Base-by-base conservation (phyloP, 257 asterid species). In the Fraxinus excelsior region DNA sequence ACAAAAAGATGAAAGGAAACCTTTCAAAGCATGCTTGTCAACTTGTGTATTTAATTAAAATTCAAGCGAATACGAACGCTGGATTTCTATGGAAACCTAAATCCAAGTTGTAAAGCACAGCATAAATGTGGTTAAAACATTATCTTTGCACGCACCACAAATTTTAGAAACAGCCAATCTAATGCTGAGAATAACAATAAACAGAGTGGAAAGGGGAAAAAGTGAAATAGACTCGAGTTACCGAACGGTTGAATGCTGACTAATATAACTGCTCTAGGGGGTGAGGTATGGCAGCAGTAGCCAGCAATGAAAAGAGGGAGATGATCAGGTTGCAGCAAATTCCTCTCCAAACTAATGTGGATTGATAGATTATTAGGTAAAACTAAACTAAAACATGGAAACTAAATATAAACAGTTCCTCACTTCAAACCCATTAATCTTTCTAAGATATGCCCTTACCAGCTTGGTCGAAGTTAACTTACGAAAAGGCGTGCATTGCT, bases 161-260 rank as follows among this genome's bases (percentile, higher is more conserved):
- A 26, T 56, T 56, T 56, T 23, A 21, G 65, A 65, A 35, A 49
- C 31, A 66, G 73, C 19, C 73, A 71, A 42, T 13, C 19, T 9
- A 64, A 46, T 26, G 29, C 29, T 19, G 65, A n/a, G 13, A n/a
- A 19, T 67, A 29, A 23, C 60, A 58, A 40, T 44, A 72, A 68
- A 72, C 64, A 3, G n/a, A 7, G 42, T 5, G 65, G 26, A 21
- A 56, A 56, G 53, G 31, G 69, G 49, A n/a, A 79, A 73, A 40
- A 29, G 32, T 12, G 70, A 69, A 68, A 70, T 32, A n/a, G n/a
- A n/a, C 40, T 71, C 68, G 40, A 64, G 66, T 10, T 46, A 46
- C n/a, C 69, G 23, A n/a, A 56, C 28, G 11, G 65, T 56, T 56
- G 21, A 56, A n/a, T 56, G 65, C 11, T 56, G 29, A 56, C 65